These are phyloP conservation scores for Arthrinium phaeospermum DNA, from an alignment of 2,329 filamentous ascomycete species.

Conservation along the genomic window DNA sequence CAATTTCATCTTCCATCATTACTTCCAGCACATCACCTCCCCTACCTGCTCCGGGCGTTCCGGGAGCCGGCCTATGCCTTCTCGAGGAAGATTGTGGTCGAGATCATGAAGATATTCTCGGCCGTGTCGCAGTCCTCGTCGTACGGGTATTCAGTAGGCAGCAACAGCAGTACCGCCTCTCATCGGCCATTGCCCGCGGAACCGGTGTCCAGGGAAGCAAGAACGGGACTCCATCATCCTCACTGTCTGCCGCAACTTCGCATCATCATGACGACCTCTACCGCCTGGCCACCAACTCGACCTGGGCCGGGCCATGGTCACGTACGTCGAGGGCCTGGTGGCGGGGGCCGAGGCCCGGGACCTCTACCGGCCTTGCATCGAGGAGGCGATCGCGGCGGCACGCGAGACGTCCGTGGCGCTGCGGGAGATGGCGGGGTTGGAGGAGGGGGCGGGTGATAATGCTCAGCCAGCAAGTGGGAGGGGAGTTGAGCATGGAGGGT, in stretches of 20 bases:
- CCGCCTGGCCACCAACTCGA: conserved; percentile 45
- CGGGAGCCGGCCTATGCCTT: conserved; percentile 54
- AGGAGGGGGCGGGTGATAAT: conserved; percentile 36
- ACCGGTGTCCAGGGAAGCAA: neutral
- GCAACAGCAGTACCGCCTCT: neutral
- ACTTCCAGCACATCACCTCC: conserved; percentile 62
- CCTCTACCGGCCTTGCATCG: conserved; percentile 40
- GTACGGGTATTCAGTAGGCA: neutral
- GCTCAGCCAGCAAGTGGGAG: conserved; percentile 29
- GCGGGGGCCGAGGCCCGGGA: conserved; percentile 42
- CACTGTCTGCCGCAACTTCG: neutral
- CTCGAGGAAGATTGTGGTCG: conserved; percentile 54
- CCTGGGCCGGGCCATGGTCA: conserved; percentile 45
- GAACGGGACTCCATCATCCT: neutral
- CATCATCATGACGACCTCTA: conserved; percentile 38
- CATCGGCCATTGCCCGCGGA: neutral
- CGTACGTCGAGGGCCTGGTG: conserved; percentile 50
- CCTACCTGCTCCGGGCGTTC: conserved; percentile 50
- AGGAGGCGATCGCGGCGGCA: conserved; percentile 37
- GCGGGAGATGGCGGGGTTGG: neutral
- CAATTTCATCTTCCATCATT: conserved; percentile 59
- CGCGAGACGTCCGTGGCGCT: neutral
- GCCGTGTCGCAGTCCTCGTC: conserved; percentile 40
- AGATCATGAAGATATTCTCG: conserved; percentile 54
- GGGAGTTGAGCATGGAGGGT: conserved; percentile 37